These are phyloP conservation scores for Tripterygium wilfordii DNA, from an alignment of 177 flowering plant species.

Conservation along the genomic window DNA sequence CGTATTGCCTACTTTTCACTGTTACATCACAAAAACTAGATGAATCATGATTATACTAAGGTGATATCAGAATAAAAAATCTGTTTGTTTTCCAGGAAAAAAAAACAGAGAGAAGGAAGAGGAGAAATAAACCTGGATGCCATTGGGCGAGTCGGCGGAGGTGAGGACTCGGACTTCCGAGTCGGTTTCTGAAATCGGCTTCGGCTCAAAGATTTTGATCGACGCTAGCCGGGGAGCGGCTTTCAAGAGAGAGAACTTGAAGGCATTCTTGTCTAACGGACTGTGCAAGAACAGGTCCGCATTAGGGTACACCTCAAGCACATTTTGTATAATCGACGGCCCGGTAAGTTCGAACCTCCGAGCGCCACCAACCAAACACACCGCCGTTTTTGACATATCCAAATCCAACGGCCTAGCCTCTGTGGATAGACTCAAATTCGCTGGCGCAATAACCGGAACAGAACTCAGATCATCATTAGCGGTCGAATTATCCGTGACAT, in stretches of 20 bases:
- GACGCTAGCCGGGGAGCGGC: constrained; percentile 47
- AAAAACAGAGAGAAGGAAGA: not conserved
- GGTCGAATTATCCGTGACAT: too few relatives aligned
- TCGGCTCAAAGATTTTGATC: constrained; percentile 56
- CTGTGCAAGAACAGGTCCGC: constrained; percentile 77
- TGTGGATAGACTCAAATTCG: constrained; percentile 10
- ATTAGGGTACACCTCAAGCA: constrained; percentile 45
- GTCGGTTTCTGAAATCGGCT: constrained; percentile 43
- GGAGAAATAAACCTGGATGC: constrained; percentile 63
- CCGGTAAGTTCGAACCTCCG: constrained; percentile 94
- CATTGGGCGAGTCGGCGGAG: constrained; percentile 71
- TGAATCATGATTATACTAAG: too few relatives aligned
- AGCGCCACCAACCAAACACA: constrained; percentile 93
- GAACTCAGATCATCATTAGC: too few relatives aligned
- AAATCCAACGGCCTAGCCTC: too few relatives aligned
- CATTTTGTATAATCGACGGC: constrained; percentile 63
- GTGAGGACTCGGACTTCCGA: constrained; percentile 58
- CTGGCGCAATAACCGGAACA: not conserved
- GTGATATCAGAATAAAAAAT: too few relatives aligned
- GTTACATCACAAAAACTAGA: too few relatives aligned
- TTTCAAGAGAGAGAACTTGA: constrained; percentile 60
- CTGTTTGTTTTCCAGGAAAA: too few relatives aligned
- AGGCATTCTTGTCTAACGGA: constrained; percentile 62
- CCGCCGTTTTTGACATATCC: constrained; percentile 55
- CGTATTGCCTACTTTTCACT: too few relatives aligned